phyloP scores from a whole-genome alignment of 805 yeast species.

The Candida taoyuanica region DNA sequence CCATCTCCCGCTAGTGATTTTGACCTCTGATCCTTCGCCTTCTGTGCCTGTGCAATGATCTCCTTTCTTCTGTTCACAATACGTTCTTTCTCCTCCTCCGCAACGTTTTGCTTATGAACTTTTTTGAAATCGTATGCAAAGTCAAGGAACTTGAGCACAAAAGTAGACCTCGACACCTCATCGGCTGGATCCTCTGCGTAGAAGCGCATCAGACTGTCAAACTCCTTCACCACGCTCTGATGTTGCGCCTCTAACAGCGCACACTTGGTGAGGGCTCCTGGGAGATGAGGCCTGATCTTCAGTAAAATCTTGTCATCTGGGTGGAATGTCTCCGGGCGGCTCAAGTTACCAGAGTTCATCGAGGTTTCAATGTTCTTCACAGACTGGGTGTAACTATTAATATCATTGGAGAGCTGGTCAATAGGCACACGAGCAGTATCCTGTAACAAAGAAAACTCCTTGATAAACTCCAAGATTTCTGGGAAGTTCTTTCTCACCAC shows the following conservation, averaged over 20 bases:
- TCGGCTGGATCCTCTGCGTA: conserved; percentile 91
- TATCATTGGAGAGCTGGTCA: conserved; percentile 75
- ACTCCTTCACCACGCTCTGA: conserved; percentile 56
- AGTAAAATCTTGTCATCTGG: conserved; percentile 72
- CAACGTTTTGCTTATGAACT: conserved; percentile 74
- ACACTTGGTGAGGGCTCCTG: conserved; percentile 70
- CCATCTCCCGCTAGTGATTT: conserved; percentile 18
- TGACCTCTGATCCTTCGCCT: conserved; percentile 15
- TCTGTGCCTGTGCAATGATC: conserved; percentile 33
- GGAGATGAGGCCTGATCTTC: conserved; percentile 59
- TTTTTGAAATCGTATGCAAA: conserved; percentile 76
- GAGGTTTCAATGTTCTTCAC: conserved; percentile 71
- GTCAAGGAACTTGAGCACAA: conserved; percentile 74
- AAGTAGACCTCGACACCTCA: conserved; percentile 56
- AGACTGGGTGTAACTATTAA: conserved; percentile 54
- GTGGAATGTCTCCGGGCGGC: conserved; percentile 73
- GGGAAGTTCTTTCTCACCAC: conserved; percentile 83
- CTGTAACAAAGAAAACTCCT: conserved; percentile 49
- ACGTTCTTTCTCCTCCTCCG: conserved; percentile 76
- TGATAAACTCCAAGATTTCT: conserved; percentile 66
- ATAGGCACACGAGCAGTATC: conserved; percentile 70
- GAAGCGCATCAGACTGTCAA: conserved; percentile 65
- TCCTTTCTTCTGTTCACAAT: conserved; percentile 72
- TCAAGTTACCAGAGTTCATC: conserved; percentile 75
- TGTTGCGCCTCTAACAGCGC: conserved; percentile 61